phyloP scores from a whole-genome alignment of 192 early-diverging fungal species.

The Gigaspora rosea region DNA sequence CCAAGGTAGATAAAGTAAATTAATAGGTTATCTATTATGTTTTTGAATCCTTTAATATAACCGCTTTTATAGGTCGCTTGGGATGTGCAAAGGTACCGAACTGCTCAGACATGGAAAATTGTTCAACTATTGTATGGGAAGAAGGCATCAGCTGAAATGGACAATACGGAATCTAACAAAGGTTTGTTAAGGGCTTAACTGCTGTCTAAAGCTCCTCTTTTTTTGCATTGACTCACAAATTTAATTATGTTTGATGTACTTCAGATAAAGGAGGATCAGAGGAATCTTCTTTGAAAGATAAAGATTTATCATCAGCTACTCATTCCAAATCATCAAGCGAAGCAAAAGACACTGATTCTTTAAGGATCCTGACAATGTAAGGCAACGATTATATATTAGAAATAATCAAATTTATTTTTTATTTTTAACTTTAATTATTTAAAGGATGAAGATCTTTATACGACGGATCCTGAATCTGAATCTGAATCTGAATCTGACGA shows the following conservation, averaged over 20 bases:
- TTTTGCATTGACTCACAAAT: not conserved
- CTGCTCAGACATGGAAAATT: constrained; percentile 78
- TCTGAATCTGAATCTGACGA: not conserved
- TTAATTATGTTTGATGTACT: not conserved
- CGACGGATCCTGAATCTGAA: not conserved
- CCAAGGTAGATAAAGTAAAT: constrained; percentile 44
- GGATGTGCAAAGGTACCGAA: constrained; percentile 58
- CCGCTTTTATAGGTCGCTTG: constrained; percentile 51
- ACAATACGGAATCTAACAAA: not conserved
- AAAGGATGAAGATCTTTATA: not conserved
- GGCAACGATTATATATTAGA: too few relatives aligned
- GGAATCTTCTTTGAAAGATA: not conserved
- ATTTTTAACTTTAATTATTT: too few relatives aligned
- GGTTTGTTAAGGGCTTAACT: not conserved
- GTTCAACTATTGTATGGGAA: constrained; percentile 61
- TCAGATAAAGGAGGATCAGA: not conserved
- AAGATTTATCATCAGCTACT: not conserved
- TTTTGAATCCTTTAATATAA: not conserved
- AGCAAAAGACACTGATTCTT: not conserved
- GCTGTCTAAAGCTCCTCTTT: not conserved
- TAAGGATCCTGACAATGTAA: not conserved
- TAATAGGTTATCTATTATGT: not conserved
- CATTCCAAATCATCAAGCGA: not conserved
- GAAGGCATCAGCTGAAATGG: not conserved
- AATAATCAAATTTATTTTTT: too few relatives aligned